Percentiles rank a stretch among this genome's conserved stretches.
These are phyloP conservation scores for Zostera marina DNA, from an alignment of 116 monocot genomes.

Conservation along the genomic window DNA sequence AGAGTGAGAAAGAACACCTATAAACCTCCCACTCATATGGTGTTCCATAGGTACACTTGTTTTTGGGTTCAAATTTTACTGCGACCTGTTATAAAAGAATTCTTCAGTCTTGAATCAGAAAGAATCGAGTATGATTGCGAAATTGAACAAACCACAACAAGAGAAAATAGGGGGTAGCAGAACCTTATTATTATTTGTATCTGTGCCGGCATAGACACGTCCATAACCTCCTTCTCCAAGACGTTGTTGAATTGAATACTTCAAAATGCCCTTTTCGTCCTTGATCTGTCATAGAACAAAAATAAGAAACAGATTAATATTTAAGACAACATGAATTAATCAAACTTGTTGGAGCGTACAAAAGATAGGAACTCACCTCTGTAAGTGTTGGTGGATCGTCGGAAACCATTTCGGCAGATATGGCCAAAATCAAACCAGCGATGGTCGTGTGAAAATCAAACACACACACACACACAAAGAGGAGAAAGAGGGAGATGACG, in stretches of 20 bases:
- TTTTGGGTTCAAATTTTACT: not conserved
- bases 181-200: not conserved
- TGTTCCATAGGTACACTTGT: not conserved
- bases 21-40: conserved; percentile 7
- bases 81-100: not conserved
- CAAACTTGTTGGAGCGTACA: too few species aligned
- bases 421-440: too few species aligned
- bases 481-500: too few species aligned
- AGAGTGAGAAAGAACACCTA: not conserved
- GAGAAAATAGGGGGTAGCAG: not conserved
- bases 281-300: not conserved
- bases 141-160: not conserved
- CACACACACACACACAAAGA: too few species aligned
- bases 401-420: too few species aligned
- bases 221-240: not conserved
- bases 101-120: not conserved
- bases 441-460: too few species aligned
- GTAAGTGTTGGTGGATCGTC: too few species aligned
- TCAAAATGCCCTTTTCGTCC: not conserved
- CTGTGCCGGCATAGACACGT: not conserved
- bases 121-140: not conserved
- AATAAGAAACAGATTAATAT: not conserved
- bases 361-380: too few species aligned
- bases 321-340: too few species aligned
- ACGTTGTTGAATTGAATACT: not conserved